A percentile compares a stretch with the other conserved stretches of the same genome.
Evolutionary conservation across 2,329 filamentous ascomycete genomes (phyloP).

Genomic region (Trichoderma arundinaceum): DNA sequence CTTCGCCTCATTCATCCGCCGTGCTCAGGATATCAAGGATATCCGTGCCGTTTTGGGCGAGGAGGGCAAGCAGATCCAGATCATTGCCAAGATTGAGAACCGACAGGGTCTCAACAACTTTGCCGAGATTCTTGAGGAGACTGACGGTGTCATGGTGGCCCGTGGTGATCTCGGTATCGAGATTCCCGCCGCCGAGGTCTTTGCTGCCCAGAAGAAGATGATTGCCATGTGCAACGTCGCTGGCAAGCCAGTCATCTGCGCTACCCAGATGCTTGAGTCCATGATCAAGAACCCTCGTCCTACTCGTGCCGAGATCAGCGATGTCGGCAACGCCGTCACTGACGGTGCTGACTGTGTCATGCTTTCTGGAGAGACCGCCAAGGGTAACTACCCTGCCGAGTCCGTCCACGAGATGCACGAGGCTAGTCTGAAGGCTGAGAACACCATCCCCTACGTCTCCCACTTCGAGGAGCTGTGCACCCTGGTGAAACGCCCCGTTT

Average conservation of each 20-base stretch:
- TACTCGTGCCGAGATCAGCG: constrained; percentile 96
- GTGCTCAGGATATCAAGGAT: constrained; percentile 87
- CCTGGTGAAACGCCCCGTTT: constrained; percentile 80
- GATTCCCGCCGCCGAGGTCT: constrained; percentile 97
- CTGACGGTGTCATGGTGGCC: constrained; percentile 99
- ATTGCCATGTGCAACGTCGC: constrained; percentile 99
- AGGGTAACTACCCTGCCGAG: constrained; percentile 92
- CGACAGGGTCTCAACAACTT: constrained; percentile 99
- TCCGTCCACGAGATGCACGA: constrained; percentile 98
- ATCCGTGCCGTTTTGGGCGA: constrained; percentile 91
- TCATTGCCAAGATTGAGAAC: constrained; percentile 99
- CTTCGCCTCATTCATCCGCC: constrained; percentile 97
- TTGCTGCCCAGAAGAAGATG: constrained; percentile 99
- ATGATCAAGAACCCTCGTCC: constrained; percentile 99
- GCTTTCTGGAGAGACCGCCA: constrained; percentile 98
- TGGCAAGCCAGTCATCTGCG: constrained; percentile 98
- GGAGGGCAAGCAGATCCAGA: constrained; percentile 95
- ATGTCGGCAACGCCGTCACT: constrained; percentile 96
- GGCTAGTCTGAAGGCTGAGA: constrained; percentile 94
- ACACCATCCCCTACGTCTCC: constrained; percentile 94
- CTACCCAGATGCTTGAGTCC: constrained; percentile 99
- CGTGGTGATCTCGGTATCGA: constrained; percentile 96
- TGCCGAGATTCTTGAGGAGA: constrained; percentile 91
- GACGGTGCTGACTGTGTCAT: constrained; percentile 99
- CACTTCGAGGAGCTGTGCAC: constrained; percentile 95